Base-by-base conservation (phyloP, 306 rosid genomes). In the Morella rubra region DNA sequence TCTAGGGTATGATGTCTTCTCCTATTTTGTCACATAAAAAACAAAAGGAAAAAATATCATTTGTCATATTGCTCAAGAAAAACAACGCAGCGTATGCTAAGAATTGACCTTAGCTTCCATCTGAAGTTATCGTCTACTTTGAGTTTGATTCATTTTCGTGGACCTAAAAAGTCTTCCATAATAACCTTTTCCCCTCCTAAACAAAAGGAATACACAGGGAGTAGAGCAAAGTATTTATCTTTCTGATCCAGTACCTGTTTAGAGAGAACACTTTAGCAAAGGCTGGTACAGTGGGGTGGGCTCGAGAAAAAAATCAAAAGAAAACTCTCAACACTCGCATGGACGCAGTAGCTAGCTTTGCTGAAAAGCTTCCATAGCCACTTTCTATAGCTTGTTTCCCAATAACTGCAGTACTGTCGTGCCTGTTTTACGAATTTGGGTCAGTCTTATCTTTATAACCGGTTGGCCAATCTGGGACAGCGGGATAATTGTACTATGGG, bases 281-380 rank as follows among this genome's bases (percentile, higher is more conserved):
- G 88, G 90, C 82, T 83, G 87, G 67, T 69, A 45, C 66, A 69
- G 71, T 72, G 78, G 73, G 67, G 47, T 74, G 85, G 79, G 74
- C 72, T 79, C 58, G 51, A 62, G 62, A 65, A 76, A 78, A 75
- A 14, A 60, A 64, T 47, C 73, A 18, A 69, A 61, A 37, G 13
- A 68, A 72, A 69, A 74, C n/a, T 66, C 71, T 18, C 78, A 32
- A 41, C 69, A 44, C 47, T 73, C 73, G 13, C 64, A 69, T 58
- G 82, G 73, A 58, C 40, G 71, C 60, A 49, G 52, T 2, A 53
- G 53, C 65, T 72, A 44, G 41, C 50, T 54, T 44, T 69, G 32
- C 52, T 65, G 12, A 41, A 65, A 42, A 42, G 71, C 71, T 65
- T 58, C 79, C 65, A 41, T 18, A 27, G 44, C 71, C 49, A 61